Base-by-base conservation (phyloP, 345 rosid species). In the Anacardium occidentale region DNA sequence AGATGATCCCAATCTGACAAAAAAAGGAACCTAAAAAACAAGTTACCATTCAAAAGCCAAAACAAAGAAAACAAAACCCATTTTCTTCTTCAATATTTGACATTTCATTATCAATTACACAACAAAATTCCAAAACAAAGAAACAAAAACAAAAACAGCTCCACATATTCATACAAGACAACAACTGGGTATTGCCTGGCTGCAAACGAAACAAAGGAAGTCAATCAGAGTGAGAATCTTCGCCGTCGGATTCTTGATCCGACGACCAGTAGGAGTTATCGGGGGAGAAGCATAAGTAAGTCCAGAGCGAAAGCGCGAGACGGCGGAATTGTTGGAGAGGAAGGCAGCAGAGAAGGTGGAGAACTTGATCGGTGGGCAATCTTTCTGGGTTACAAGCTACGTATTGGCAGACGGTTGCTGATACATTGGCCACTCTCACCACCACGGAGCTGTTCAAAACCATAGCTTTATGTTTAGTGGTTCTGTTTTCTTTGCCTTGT, bases 381-480 rank as follows among this genome's bases (percentile, higher is more conserved):
- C 88, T 78, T 75, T 94, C 92, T 0, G 98, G 98, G 32, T 94
- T 94, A 81, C 98, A 92, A 3, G 98, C 93, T 72, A 94, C 66
- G 77, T 88, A 90, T 79, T 94, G 98, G 81, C 95, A 94, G 0
- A 82, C 59, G 70, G 84, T 85, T 22, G 93, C 89, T 26, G 97
- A 94, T 29, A 88, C 10, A 64, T 83, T 85, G 24, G 93, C 97
- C 20, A 89, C 81, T 10, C 79, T 67, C 76, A 81, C 77, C 84
- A 79, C 95, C 83, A 81, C 48, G 26, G 85, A 76, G 84, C 92
- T 86, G 83, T 87, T 92, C 77, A 92, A 40, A 67, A 91, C 98
- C 98, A 94, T 89, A 53, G 64, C 75, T 69, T 62, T 13, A 40
- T 7, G 20, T 6, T 59, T 5, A 1, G 32, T 44, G 61, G 8